Conservation (phyloP, 805 yeast species). For the Saccharomycopsis sp. region DNA sequence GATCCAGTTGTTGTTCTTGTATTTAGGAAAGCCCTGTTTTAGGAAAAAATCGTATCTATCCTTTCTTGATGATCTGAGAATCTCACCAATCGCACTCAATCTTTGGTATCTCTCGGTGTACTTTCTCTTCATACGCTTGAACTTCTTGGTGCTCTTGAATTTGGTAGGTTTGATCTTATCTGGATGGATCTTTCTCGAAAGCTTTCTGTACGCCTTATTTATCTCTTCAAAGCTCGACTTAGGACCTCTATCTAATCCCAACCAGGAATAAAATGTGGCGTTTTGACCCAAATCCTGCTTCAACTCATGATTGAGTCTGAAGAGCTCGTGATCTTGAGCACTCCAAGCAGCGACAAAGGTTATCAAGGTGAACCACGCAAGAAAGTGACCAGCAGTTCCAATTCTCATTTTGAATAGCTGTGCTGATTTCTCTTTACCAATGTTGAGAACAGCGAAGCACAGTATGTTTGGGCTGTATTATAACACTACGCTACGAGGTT, state of each 20-base stretch:
- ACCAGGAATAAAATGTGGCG: conserved; percentile 62
- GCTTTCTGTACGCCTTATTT: conserved; percentile 58
- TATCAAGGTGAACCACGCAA: conserved; percentile 18
- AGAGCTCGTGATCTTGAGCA: conserved; percentile 73
- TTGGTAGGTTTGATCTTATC: conserved; percentile 54
- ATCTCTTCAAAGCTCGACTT: conserved; percentile 48
- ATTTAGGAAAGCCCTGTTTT: conserved; percentile 77
- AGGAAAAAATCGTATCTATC: conserved; percentile 81
- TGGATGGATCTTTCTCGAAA: conserved; percentile 75
- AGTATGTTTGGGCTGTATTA: too few species aligned
- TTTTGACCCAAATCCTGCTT: conserved; percentile 54
- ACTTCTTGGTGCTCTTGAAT: conserved; percentile 27
- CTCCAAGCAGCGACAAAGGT: conserved; percentile 41
- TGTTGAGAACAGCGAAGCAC: too few species aligned
- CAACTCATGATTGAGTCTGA: conserved; percentile 60
- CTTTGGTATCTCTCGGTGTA: conserved; percentile 72
- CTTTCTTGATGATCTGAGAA: conserved; percentile 54
- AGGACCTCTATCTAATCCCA: conserved; percentile 37
- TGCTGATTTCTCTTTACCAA: neutral
- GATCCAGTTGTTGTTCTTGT: conserved; percentile 61
- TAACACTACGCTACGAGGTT: too few species aligned
- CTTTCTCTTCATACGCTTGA: conserved; percentile 31
- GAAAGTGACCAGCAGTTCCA: conserved; percentile 19
- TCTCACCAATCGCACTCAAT: conserved; percentile 67
- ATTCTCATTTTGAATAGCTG: conserved; percentile 6